Base-by-base conservation (phyloP, 2,329 filamentous ascomycete genomes). In the Ceratocystis cacaofunesta region DNA sequence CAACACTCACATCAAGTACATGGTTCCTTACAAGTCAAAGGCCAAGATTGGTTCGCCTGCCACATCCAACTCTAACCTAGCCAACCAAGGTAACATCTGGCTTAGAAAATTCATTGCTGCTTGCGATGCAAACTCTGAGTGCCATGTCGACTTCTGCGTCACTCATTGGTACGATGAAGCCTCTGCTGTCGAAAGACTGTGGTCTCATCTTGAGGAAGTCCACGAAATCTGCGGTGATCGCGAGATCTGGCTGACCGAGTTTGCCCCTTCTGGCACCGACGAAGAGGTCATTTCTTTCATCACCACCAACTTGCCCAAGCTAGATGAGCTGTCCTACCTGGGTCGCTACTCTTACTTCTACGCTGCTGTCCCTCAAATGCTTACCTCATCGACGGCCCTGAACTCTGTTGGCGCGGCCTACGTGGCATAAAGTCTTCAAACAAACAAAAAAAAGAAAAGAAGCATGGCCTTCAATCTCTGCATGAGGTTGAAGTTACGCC, bases 221-320 rank as follows among this genome's bases (percentile, higher is more conserved):
- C 70, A 80, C 71, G 65, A 74, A 48, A 71, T 74, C 68, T 82
- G 80, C 72, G 62, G 62, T 41, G 75, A 73, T 71, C 79, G 79
- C 76, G 77, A 78, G 58, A 74, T 88, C 72, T 86, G 81, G 81
- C 75, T 87, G 65, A 86, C 83, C 65, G 85, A 88, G 78, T 87
- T 87, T 69, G 84, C 80, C 28, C 79, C 82, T 64, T 57, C 62
- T 25, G 79, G 77, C 66, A 74, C 73, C 63, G 74, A 76, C 50
- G 75, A 77, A 28, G 72, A 78, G 69, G 73, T 78, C 68, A 73
- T 72, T 68, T 68, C 68, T 44, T 85, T 85, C 77, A 74, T 87
- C 66, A 65, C 73, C 68, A 72, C 75, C 5, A 76, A 82, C 69
- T 77, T 82, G 36, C 70, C 77, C 67, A 72, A 75, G 69, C 75